A percentile compares a stretch with the other conserved stretches of the same genome.
Conservation (phyloP, 2,329 filamentous ascomycete species). For the Exserohilum turcica region DNA sequence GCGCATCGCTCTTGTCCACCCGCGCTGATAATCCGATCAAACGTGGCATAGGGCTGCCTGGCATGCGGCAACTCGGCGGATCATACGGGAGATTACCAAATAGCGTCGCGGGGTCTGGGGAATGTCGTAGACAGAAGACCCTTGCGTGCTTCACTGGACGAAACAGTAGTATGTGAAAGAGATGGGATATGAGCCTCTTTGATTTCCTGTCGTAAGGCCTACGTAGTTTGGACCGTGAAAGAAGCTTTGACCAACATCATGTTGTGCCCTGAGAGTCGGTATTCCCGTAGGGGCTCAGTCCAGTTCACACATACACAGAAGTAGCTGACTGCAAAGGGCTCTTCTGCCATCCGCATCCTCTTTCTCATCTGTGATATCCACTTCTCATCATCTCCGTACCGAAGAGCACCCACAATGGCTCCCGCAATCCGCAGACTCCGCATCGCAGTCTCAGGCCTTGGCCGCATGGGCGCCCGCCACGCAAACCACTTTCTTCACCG, state of each 20-base stretch:
- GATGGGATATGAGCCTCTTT: slow-evolving; percentile 2
- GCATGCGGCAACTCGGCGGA: background rate
- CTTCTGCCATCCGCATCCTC: background rate
- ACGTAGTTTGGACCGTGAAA: slow-evolving; percentile 17
- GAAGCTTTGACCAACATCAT: slow-evolving; percentile 28
- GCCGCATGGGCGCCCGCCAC: slow-evolving; percentile 57
- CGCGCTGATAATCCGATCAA: background rate
- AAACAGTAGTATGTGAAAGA: background rate
- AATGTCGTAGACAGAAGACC: background rate
- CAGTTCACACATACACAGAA: background rate
- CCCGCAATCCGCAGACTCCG: slow-evolving; percentile 48
- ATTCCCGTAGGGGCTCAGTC: background rate
- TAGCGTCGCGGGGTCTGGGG: background rate
- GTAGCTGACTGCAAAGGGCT: background rate
- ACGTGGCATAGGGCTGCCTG: background rate
- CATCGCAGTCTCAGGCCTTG: slow-evolving; percentile 54
- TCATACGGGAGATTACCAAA: background rate
- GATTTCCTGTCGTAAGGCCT: background rate
- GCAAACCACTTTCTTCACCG: slow-evolving; percentile 55
- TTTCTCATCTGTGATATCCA: background rate
- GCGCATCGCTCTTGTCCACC: background rate
- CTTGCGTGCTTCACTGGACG: background rate
- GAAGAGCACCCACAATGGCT: slow-evolving; percentile 33
- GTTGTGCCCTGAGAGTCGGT: slow-evolving; percentile 5
- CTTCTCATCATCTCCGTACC: background rate